Base-by-base conservation (phyloP, 192 early-diverging fungal genomes). In the Kappamyces sp. region DNA sequence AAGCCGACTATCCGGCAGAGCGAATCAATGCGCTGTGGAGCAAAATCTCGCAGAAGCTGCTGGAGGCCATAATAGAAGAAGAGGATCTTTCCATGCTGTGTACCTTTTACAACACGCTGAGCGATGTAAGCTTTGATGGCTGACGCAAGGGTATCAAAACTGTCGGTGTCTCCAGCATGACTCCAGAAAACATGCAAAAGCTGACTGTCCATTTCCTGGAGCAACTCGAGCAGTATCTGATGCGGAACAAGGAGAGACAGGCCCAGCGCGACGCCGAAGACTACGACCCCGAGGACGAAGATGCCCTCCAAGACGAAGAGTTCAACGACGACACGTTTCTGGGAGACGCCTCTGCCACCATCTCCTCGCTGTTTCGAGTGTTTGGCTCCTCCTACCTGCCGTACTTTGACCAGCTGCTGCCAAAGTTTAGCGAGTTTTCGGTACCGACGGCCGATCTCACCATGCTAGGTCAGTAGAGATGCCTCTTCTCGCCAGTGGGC, bases 201-300 rank as follows among this genome's bases (percentile, higher is more conserved):
- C 88, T 93, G 54, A 83, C 38, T 13, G 33, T 49, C 35, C 44
- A 55, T 54, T 62, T 57, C 35, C 53, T 62, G 55, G 42, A 40
- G 9, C 40, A 32, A 44, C 15, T 66, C 9, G 34, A 33, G 37
- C 37, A 47, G 42, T 66, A 62, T 51, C 40, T 58, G 9, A 40
- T 64, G 9, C 12, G 39, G 31, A 34, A 23, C 5, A n/a, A 49
- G 4, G 50, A 15, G 33, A 31, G 36, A 60, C 60, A 31, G 36
- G 38, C 75, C 79, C 5, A 82, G 88, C 1, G 77, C 78, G 15
- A 23, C 23, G 85, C 82, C 47, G 79, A 78, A 33, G 94, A 97
- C 67, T 84, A 87, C 67, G 93, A 97, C 66, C 88, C 84, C 10
- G 93, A 95, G 63, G 92, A 94, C 61, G 97, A 97, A 62, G 93